Conservation (phyloP, 2,329 filamentous ascomycete genomes). For the Colletotrichum costaricense region DNA sequence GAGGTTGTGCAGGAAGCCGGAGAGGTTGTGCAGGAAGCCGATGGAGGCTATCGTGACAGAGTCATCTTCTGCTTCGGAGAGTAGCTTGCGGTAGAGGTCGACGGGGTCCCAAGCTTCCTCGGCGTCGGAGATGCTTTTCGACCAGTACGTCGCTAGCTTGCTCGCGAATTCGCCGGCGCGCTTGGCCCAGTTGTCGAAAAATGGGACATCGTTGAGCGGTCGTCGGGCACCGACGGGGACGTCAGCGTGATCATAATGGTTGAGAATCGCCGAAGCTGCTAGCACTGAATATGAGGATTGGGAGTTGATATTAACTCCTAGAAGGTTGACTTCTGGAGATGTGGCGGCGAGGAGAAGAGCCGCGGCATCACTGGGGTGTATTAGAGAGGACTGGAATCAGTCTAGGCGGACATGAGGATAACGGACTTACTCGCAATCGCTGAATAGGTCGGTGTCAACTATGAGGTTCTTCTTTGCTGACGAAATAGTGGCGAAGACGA, state of each 20-base stretch:
- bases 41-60: slow-evolving; percentile 59
- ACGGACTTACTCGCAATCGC: slow-evolving; percentile 55
- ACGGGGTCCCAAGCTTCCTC: slow-evolving; percentile 55
- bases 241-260: slow-evolving; percentile 50
- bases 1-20: slow-evolving; percentile 60
- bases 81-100: slow-evolving; percentile 55
- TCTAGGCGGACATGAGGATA: not conserved
- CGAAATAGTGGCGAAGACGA: not conserved
- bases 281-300: slow-evolving; percentile 54
- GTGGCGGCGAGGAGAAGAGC: slow-evolving; percentile 55
- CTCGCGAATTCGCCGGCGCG: slow-evolving; percentile 56
- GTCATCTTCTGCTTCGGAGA: slow-evolving; percentile 50
- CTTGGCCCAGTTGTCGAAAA: slow-evolving; percentile 54
- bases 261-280: slow-evolving; percentile 52
- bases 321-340: slow-evolving; percentile 47
- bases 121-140: slow-evolving; percentile 47
- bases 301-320: slow-evolving; percentile 55
- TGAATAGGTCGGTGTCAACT: slow-evolving; percentile 59
- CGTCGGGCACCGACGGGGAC: slow-evolving; percentile 52
- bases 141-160: slow-evolving; percentile 57
- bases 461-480: slow-evolving; percentile 49
- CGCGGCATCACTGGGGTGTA: slow-evolving; percentile 49
- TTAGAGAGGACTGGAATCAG: not conserved
- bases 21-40: slow-evolving; percentile 60
- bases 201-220: slow-evolving; percentile 54